Percentiles rank a stretch among this genome's conserved stretches.
Evolutionary conservation across 441 rosid species (phyloP).

Genomic region (Adansonia rubrostipa): DNA sequence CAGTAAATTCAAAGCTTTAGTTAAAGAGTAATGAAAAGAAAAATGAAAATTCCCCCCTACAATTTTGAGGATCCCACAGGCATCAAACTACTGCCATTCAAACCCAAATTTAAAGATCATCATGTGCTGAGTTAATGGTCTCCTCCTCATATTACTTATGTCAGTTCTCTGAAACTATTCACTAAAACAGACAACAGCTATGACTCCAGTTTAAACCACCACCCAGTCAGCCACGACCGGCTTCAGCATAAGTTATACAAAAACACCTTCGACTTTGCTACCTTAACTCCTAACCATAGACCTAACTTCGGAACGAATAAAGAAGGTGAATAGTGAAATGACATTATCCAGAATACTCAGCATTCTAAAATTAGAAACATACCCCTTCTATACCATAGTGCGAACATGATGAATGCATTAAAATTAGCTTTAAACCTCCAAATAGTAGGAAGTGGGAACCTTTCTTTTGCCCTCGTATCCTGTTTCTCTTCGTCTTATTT

Average conservation of each 20-base stretch:
- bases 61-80: constrained; percentile 9
- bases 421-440: background rate
- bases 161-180: constrained; percentile 13
- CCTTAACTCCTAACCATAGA: background rate
- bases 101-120: constrained; percentile 11
- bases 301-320: background rate
- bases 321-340: background rate
- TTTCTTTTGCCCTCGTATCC: background rate
- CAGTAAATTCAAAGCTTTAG: constrained; percentile 1
- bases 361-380: background rate
- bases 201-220: constrained; percentile 6
- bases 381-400: background rate
- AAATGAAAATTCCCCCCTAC: background rate
- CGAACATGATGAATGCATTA: background rate
- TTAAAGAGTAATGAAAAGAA: background rate
- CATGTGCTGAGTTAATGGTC: constrained; percentile 1
- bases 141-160: background rate
- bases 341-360: background rate
- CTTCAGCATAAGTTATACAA: background rate
- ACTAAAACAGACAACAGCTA: background rate
- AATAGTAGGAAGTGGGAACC: background rate
- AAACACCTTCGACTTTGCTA: background rate
- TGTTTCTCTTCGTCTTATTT: background rate
- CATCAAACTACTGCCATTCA: constrained; percentile 16
- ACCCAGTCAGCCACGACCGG: background rate